Evolutionary conservation across 2,329 filamentous ascomycete genomes (phyloP).

Genomic region (Boeremia exigua): DNA sequence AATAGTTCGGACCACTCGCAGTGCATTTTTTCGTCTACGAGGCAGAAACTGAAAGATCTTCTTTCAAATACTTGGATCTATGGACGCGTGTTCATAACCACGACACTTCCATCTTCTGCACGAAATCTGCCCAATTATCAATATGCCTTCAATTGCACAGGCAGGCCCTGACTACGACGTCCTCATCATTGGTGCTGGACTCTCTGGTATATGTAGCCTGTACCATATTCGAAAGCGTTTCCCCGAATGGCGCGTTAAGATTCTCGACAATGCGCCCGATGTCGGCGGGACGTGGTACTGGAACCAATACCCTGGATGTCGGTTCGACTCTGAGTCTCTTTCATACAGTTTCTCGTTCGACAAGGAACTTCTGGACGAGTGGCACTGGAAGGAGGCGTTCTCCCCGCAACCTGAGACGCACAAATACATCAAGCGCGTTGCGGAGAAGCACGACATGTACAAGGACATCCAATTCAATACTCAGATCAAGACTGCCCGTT

Average conservation of each 20-base stretch:
- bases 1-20: no score
- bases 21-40: no score
- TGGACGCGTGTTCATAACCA: no score
- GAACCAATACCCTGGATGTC: constrained; percentile 57
- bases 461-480: constrained; percentile 33
- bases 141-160: constrained; percentile 2
- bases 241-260: constrained; percentile 1
- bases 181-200: constrained; percentile 39
- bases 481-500: constrained; percentile 19
- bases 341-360: constrained; percentile 55
- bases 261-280: constrained; percentile 4
- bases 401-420: constrained; percentile 53
- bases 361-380: constrained; percentile 52
- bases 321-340: constrained; percentile 55
- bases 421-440: constrained; percentile 56
- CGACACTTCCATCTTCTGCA: background rate
- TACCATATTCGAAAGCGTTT: constrained; percentile 7
- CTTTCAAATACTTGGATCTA: background rate
- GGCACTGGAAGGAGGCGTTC: constrained; percentile 49
- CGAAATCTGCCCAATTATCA: background rate
- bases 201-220: constrained; percentile 43
- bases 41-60: no score
- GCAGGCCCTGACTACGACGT: constrained; percentile 17
- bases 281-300: constrained; percentile 29
- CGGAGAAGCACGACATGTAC: constrained; percentile 52